Evolutionary conservation across 75 land plant species (phyloP).

Genomic region (Azolla pinnata): DNA sequence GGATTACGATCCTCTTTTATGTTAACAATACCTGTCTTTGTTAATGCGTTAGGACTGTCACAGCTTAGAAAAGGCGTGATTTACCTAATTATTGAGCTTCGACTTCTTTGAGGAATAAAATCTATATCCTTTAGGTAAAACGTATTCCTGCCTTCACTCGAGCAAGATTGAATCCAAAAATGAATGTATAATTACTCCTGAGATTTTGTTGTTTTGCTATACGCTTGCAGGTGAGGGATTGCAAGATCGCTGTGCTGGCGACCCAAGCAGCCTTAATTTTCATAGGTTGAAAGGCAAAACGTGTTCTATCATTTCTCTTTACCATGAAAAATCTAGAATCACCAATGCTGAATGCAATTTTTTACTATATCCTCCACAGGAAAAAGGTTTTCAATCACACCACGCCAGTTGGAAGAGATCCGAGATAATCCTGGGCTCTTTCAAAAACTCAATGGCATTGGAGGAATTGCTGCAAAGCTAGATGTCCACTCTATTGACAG

Average conservation of each 20-base stretch:
- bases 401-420: not conserved
- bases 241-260: constrained; percentile 1
- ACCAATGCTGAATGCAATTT: not conserved
- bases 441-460: constrained; percentile 21
- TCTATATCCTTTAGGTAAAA: too few species aligned
- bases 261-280: not conserved
- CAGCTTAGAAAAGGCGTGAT: not conserved
- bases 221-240: constrained; percentile 2
- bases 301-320: too few species aligned
- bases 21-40: too few species aligned
- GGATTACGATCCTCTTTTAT: too few species aligned
- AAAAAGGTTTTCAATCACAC: not conserved
- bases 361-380: not conserved
- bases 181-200: not conserved
- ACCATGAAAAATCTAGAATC: not conserved
- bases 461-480: constrained; percentile 64
- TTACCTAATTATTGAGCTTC: not conserved
- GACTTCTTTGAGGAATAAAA: not conserved
- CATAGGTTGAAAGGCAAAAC: not conserved
- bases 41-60: not conserved
- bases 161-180: not conserved
- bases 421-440: not conserved
- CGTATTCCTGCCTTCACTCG: too few species aligned
- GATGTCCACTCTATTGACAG: constrained; percentile 31
- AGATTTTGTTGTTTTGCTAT: not conserved